These are phyloP conservation scores for Talaromyces sp. DNA, from an alignment of 2,329 filamentous ascomycete genomes.

Conservation along the genomic window DNA sequence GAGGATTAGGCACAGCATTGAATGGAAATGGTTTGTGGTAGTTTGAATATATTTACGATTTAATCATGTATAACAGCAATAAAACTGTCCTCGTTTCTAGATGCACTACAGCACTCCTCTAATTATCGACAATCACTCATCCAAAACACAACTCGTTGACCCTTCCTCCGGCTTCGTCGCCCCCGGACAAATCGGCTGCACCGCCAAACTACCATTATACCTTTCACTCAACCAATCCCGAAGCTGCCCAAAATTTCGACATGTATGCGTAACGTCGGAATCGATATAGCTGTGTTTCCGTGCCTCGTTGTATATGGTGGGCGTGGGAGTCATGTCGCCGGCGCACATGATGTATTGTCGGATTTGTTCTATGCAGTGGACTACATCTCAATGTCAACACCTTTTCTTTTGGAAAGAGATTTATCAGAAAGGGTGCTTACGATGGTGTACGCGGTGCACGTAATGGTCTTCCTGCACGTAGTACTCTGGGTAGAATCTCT, in stretches of 20 bases:
- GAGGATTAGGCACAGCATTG: too few relatives aligned
- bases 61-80: too few relatives aligned
- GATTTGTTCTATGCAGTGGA: conserved; percentile 6
- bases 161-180: neutral
- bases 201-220: neutral
- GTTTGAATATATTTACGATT: too few relatives aligned
- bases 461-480: neutral
- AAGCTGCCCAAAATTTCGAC: neutral
- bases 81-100: too few relatives aligned
- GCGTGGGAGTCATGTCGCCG: neutral
- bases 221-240: conserved; percentile 2
- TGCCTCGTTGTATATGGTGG: neutral
- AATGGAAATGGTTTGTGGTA: too few relatives aligned
- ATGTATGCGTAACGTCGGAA: conserved; percentile 3
- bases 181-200: conserved; percentile 5
- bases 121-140: too few relatives aligned
- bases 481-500: neutral
- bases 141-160: neutral
- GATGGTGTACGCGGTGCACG: neutral
- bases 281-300: conserved; percentile 5
- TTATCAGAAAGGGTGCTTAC: too few relatives aligned
- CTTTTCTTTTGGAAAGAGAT: too few relatives aligned
- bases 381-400: too few relatives aligned
- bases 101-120: too few relatives aligned
- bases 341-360: conserved; percentile 7